Evolutionary conservation across 2,329 filamentous ascomycete species (phyloP), one percentile per base, ranked within the genome.

Genomic region (Talaromyces sp.): DNA sequence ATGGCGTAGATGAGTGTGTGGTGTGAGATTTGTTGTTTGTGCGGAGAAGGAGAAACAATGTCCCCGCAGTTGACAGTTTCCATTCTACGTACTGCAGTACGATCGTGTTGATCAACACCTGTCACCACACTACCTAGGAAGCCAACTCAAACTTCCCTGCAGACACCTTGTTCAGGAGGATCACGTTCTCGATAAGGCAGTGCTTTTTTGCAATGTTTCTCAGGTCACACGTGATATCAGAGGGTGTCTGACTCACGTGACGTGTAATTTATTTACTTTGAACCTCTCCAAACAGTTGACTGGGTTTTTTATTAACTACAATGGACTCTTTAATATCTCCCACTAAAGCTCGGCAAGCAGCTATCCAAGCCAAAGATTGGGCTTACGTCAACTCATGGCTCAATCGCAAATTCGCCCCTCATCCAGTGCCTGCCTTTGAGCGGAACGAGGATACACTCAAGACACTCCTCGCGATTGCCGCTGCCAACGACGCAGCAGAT

Each of bases 351-450:
- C 89, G 92, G 66, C 88, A 90, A 67, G 90, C 92, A 70, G 90
- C 91, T 67, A 90, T 90, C 13, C 88, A 90, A 68, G 91, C 92
- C 56, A 93, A 94, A 74, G 93, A 97, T 78, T 98, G 94, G 94
- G 89, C 88, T 63, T 92, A 91, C 69, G 85, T 97, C 70, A 92
- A 96, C 77, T 82, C 83, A 71, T 98, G 94, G 93, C 86, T 97
- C 11, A 82, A 84, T 54, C 84, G 85, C 66, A 90, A 90, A 73
- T 91, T 90, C 70, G 83, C 84, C 52, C 84, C 86, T 35, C 85
- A 85, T 54, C 75, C 84, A 0, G 80, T 89, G 0, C 93, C 92
- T 0, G 74, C 83, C 0, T 97, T 97, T 76, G 94, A 98, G 79
- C 89, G 92, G 71, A 97, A 95, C 73, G 84, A 89, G 35, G 90